Conservation (phyloP, 768 basidiomycete genomes). For the Leccinum barrowsii region DNA sequence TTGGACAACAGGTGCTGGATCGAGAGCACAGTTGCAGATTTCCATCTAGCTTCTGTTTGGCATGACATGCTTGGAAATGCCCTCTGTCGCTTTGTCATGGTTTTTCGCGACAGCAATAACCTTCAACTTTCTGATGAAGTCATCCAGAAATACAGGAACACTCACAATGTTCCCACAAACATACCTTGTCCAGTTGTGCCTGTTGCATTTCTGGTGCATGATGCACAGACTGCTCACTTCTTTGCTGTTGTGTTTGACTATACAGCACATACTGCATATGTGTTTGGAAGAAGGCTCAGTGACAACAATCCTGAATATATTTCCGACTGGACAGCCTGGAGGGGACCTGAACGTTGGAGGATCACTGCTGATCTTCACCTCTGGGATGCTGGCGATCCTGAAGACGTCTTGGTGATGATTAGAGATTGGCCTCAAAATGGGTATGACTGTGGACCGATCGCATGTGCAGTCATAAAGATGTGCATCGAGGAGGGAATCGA, state of each 20-base stretch:
- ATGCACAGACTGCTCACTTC: not conserved
- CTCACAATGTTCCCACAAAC: not conserved
- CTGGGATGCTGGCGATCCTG: not conserved
- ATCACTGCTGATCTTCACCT: not conserved
- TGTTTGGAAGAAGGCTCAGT: not conserved
- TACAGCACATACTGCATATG: not conserved
- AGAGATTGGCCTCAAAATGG: slow-evolving; percentile 8
- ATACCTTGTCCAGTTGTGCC: not conserved
- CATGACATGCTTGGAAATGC: not conserved
- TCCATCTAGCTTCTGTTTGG: slow-evolving; percentile 3
- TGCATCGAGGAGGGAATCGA: not conserved
- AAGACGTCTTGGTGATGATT: not conserved
- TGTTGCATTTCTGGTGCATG: not conserved
- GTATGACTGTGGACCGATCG: slow-evolving; percentile 5
- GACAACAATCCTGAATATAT: not conserved
- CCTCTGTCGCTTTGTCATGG: not conserved
- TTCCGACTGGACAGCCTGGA: not conserved
- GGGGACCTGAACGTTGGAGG: not conserved
- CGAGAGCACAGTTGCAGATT: not conserved
- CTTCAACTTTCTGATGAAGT: not conserved
- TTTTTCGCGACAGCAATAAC: not conserved
- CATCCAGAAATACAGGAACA: not conserved
- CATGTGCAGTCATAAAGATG: not conserved
- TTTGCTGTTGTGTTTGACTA: slow-evolving; percentile 1
- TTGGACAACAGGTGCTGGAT: not conserved